These are phyloP conservation scores for Trichomonascaceae sp. DNA, from an alignment of 1,139 yeast genomes.

Conservation along the genomic window DNA sequence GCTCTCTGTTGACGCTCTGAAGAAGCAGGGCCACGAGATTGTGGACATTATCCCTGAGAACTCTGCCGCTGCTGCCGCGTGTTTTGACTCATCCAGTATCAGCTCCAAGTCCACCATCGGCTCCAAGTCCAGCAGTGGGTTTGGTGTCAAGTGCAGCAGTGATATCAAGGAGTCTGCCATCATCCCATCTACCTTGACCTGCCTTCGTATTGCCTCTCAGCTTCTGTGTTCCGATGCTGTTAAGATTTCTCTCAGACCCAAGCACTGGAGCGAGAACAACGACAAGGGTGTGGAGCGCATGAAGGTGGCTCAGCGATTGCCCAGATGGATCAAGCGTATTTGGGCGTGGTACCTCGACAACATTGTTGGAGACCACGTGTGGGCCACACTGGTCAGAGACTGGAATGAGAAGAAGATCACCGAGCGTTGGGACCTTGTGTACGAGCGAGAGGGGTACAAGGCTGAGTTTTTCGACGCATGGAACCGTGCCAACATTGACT, in stretches of 20 bases:
- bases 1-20: slow-evolving; percentile 32
- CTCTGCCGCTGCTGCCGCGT: slow-evolving; percentile 26
- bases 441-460: slow-evolving; percentile 29
- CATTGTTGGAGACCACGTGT: slow-evolving; percentile 25
- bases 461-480: slow-evolving; percentile 25
- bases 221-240: slow-evolving; percentile 26
- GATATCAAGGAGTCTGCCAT: slow-evolving; percentile 21
- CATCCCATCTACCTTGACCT: slow-evolving; percentile 26
- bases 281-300: slow-evolving; percentile 29
- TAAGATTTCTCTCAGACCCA: slow-evolving; percentile 22
- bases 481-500: slow-evolving; percentile 26
- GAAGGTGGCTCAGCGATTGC: slow-evolving; percentile 22
- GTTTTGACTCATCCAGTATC: slow-evolving; percentile 26
- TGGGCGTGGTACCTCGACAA: slow-evolving; percentile 27
- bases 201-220: slow-evolving; percentile 29
- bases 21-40: slow-evolving; percentile 44
- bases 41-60: slow-evolving; percentile 38
- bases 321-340: slow-evolving; percentile 24
- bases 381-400: slow-evolving; percentile 30
- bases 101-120: slow-evolving; percentile 15
- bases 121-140: no score
- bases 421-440: slow-evolving; percentile 28
- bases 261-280: slow-evolving; percentile 23
- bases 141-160: no score
- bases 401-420: slow-evolving; percentile 27